phyloP scores from a whole-genome alignment of 495 filamentous ascomycete species.

The Annulohypoxylon bovei region DNA sequence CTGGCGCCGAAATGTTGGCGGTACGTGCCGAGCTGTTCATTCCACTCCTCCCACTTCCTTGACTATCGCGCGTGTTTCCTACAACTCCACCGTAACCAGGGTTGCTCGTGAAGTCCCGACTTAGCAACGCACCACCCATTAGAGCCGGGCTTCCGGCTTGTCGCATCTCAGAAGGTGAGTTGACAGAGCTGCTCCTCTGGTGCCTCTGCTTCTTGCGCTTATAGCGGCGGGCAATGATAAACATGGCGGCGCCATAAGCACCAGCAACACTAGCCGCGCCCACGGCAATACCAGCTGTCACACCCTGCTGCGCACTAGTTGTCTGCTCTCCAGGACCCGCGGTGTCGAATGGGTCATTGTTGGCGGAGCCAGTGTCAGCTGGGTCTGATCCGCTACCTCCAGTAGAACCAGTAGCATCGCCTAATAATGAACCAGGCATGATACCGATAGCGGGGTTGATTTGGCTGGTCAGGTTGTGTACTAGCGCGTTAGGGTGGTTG shows the following conservation, averaged over 20 bases:
- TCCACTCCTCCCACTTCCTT: slow-evolving; percentile 74
- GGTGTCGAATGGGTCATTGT: slow-evolving; percentile 54
- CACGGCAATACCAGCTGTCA: slow-evolving; percentile 84
- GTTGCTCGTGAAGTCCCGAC: slow-evolving; percentile 59
- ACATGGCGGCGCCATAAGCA: slow-evolving; percentile 99
- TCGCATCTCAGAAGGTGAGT: slow-evolving; percentile 61
- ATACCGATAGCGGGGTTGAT: slow-evolving; percentile 89
- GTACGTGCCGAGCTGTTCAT: slow-evolving; percentile 79
- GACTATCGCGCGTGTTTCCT: slow-evolving; percentile 66
- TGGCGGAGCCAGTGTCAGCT: slow-evolving; percentile 35
- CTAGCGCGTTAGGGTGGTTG: slow-evolving; percentile 66
- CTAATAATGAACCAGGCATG: slow-evolving; percentile 63
- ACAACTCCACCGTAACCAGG: slow-evolving; percentile 54
- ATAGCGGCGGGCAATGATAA: slow-evolving; percentile 92
- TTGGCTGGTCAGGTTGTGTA: slow-evolving; percentile 75
- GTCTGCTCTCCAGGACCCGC: slow-evolving; percentile 50
- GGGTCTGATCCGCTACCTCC: slow-evolving; percentile 39
- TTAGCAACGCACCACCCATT: slow-evolving; percentile 63
- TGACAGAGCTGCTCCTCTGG: slow-evolving; percentile 77
- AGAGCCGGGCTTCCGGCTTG: slow-evolving; percentile 66
- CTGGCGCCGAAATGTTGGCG: slow-evolving; percentile 78
- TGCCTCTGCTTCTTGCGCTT: slow-evolving; percentile 86
- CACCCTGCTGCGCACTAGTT: slow-evolving; percentile 68
- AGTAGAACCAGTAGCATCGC: slow-evolving; percentile 43
- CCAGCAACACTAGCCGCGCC: slow-evolving; percentile 82